These are phyloP conservation scores for Starmerella tilneyi DNA, from an alignment of 805 yeast genomes.

Conservation along the genomic window DNA sequence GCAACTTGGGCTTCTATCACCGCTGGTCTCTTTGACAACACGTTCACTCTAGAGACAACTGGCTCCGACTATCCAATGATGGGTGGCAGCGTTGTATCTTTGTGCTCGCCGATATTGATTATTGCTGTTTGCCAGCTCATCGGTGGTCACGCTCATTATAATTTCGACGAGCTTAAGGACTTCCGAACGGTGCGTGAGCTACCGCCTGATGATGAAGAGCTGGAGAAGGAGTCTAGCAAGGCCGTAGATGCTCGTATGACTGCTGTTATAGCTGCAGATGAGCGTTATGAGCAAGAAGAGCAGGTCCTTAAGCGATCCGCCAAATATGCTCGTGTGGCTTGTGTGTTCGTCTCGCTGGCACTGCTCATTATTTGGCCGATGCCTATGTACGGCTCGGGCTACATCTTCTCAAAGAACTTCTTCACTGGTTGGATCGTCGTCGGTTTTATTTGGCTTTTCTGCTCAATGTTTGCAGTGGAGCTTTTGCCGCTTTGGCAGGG, in stretches of 20 bases:
- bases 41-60: conserved; percentile 44
- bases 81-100: conserved; percentile 76
- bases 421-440: conserved; percentile 88
- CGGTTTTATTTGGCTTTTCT: conserved; percentile 69
- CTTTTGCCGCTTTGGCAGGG: conserved; percentile 69
- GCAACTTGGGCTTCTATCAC: conserved; percentile 50
- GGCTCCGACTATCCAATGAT: conserved; percentile 83
- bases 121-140: conserved; percentile 54
- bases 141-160: conserved; percentile 63
- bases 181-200: conserved; percentile 43
- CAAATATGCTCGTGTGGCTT: conserved; percentile 50
- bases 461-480: conserved; percentile 42
- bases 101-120: conserved; percentile 58
- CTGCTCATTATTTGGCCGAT: conserved; percentile 77
- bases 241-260: conserved; percentile 12
- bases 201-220: conserved; percentile 19
- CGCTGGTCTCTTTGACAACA: conserved; percentile 34
- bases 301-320: conserved; percentile 46
- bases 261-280: conserved; percentile 14
- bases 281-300: conserved; percentile 38
- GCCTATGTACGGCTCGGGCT: conserved; percentile 82
- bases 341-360: conserved; percentile 50
- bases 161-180: conserved; percentile 52
- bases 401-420: conserved; percentile 62
- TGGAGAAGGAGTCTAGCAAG: conserved; percentile 6